Evolutionary conservation across 139 green algal species (phyloP).

Genomic region (Picochlorum sp.): DNA sequence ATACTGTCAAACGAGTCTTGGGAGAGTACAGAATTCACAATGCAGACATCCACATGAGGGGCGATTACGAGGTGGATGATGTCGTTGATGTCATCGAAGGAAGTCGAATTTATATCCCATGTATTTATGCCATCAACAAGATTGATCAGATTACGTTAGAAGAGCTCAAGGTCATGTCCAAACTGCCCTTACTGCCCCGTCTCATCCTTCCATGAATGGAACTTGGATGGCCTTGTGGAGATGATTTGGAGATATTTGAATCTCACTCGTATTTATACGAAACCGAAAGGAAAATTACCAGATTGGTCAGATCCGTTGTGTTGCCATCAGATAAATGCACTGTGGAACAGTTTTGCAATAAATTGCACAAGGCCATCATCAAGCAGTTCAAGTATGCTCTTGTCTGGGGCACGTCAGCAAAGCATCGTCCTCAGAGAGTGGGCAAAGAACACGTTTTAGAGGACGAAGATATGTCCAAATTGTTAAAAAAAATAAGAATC

Average conservation of each 20-base stretch:
- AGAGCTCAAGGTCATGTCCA: slow-evolving; percentile 84
- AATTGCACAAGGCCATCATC: slow-evolving; percentile 63
- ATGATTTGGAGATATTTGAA: slow-evolving; percentile 96
- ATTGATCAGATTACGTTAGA: slow-evolving; percentile 85
- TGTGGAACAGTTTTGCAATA: slow-evolving; percentile 83
- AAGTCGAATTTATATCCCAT: slow-evolving; percentile 86
- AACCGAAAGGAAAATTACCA: slow-evolving; percentile 88
- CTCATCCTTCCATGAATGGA: slow-evolving; percentile 83
- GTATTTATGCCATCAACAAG: slow-evolving; percentile 98
- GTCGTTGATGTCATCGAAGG: slow-evolving; percentile 98
- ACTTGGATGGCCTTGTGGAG: slow-evolving; percentile 89
- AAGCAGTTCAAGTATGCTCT: slow-evolving; percentile 94
- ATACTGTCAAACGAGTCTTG: slow-evolving; percentile 79
- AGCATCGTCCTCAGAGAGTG: slow-evolving; percentile 87
- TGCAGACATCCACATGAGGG: slow-evolving; percentile 79
- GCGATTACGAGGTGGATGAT: slow-evolving; percentile 85
- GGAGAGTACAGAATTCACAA: slow-evolving; percentile 88
- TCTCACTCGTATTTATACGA: slow-evolving; percentile 86
- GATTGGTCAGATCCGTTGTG: slow-evolving; percentile 97
- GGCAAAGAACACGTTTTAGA: slow-evolving; percentile 85
- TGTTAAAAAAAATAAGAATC: slow-evolving; percentile 61
- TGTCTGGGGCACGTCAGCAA: slow-evolving; percentile 79
- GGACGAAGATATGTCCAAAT: slow-evolving; percentile 96
- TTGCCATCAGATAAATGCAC: slow-evolving; percentile 48
- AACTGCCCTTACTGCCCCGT: slow-evolving; percentile 93